Conservation (phyloP, 192 early-diverging fungal species). For the Coemansia sp. region DNA sequence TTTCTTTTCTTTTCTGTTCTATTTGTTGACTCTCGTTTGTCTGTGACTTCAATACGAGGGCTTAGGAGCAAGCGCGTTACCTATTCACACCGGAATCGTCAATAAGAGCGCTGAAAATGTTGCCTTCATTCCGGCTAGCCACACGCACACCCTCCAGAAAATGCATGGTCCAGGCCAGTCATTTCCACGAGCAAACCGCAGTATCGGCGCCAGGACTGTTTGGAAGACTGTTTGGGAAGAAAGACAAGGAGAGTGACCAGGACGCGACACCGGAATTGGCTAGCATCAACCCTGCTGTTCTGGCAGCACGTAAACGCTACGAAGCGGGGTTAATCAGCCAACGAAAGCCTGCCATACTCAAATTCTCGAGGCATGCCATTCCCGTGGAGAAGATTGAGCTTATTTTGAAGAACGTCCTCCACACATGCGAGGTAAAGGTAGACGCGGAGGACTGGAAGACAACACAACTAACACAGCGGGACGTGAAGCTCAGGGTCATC, state of each 20-base stretch:
- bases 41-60: neutral
- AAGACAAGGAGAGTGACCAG: constrained; percentile 10
- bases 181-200: constrained; percentile 30
- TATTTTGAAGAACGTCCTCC: constrained; percentile 17
- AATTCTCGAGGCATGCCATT: constrained; percentile 30
- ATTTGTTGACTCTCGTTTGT: neutral
- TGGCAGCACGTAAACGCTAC: neutral
- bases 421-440: constrained; percentile 14
- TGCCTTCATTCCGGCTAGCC: constrained; percentile 9
- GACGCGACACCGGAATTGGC: neutral
- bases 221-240: constrained; percentile 38
- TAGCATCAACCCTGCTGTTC: neutral
- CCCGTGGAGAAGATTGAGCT: constrained; percentile 11
- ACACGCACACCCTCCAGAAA: neutral
- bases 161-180: neutral
- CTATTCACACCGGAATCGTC: neutral
- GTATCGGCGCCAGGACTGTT: constrained; percentile 19
- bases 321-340: neutral
- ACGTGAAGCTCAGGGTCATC: constrained; percentile 45
- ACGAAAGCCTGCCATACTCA: constrained; percentile 9
- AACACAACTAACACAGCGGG: constrained; percentile 24
- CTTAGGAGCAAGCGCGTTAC: neutral
- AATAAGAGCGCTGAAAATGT: constrained; percentile 16
- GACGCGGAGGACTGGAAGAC: constrained; percentile 36
- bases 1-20: no score